Conservation (phyloP, 768 basidiomycete species). For the Rhodotorula sphaerocarpa region DNA sequence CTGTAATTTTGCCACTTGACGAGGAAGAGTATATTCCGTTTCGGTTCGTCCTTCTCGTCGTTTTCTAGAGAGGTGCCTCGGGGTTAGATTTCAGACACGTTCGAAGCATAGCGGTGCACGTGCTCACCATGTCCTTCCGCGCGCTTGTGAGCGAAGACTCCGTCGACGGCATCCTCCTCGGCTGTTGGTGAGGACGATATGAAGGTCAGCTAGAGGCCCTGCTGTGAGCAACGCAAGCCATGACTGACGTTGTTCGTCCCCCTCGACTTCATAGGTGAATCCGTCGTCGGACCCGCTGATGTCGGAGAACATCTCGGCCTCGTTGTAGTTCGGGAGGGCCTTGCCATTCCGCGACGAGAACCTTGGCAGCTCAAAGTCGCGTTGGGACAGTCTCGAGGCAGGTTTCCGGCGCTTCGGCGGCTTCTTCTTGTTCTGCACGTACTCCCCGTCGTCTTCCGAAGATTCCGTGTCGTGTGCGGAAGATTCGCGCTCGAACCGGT, state of each 20-base stretch:
- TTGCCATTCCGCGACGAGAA: conserved; percentile 31
- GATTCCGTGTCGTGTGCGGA: not conserved
- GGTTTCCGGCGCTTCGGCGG: conserved; percentile 43
- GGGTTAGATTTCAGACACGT: conserved; percentile 41
- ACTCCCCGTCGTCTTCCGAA: conserved; percentile 17
- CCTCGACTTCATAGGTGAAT: conserved; percentile 13
- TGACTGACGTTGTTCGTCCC: conserved; percentile 24
- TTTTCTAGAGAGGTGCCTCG: conserved; percentile 9
- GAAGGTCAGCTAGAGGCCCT: not conserved
- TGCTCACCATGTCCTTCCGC: conserved; percentile 60
- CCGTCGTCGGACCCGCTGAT: conserved; percentile 38
- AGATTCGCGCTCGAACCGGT: not conserved
- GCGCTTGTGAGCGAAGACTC: conserved; percentile 74
- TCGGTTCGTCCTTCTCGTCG: conserved; percentile 30
- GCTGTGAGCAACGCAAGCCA: not conserved
- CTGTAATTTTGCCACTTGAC: conserved; percentile 99
- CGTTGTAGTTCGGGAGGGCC: conserved; percentile 40
- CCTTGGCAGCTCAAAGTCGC: conserved; percentile 32
- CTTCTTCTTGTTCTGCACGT: conserved; percentile 34
- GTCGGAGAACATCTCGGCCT: conserved; percentile 31
- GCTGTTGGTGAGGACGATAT: not conserved
- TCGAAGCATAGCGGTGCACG: conserved; percentile 38
- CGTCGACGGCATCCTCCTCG: conserved; percentile 68
- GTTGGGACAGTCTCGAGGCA: not conserved
- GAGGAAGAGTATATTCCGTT: conserved; percentile 57